Conservation (phyloP, 176 grass and related monocot genomes). For the Carex cristatella region DNA sequence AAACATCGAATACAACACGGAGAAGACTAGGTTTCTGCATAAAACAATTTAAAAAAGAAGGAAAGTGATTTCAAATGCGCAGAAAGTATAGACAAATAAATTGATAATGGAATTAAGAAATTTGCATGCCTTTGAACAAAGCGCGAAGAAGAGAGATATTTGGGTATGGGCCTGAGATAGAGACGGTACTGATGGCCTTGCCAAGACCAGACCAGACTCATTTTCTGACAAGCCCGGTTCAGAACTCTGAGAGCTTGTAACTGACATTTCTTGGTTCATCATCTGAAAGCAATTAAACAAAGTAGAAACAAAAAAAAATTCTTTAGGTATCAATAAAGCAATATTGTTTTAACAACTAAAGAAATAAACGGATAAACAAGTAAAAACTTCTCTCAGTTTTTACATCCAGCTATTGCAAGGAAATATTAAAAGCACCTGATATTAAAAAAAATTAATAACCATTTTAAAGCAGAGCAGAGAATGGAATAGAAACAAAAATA, state of each 20-base stretch:
- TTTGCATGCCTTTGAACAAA: conserved; percentile 77
- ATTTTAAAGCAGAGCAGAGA: background rate
- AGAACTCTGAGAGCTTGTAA: conserved; percentile 45
- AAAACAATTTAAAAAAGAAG: conserved; percentile 22
- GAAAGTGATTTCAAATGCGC: background rate
- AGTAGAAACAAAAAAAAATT: background rate
- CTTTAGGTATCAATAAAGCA: background rate
- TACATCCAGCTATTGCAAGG: background rate
- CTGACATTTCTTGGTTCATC: conserved; percentile 48
- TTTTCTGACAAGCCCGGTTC: conserved; percentile 45
- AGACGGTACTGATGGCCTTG: conserved; percentile 38
- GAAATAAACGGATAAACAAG: background rate
- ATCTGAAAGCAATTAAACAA: conserved; percentile 33
- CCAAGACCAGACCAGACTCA: conserved; percentile 33
- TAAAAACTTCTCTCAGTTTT: background rate
- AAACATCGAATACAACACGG: conserved; percentile 61
- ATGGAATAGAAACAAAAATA: background rate
- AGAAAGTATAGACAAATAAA: conserved; percentile 12
- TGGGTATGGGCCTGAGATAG: conserved; percentile 53
- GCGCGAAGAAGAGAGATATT: conserved; percentile 91
- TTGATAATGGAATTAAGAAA: background rate
- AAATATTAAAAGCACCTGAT: background rate
- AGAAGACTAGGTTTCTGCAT: conserved; percentile 81
- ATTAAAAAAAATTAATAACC: background rate
- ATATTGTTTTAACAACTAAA: background rate